These are phyloP conservation scores for Potentilla sterilis DNA, from an alignment of 306 rosid genomes.

Conservation along the genomic window DNA sequence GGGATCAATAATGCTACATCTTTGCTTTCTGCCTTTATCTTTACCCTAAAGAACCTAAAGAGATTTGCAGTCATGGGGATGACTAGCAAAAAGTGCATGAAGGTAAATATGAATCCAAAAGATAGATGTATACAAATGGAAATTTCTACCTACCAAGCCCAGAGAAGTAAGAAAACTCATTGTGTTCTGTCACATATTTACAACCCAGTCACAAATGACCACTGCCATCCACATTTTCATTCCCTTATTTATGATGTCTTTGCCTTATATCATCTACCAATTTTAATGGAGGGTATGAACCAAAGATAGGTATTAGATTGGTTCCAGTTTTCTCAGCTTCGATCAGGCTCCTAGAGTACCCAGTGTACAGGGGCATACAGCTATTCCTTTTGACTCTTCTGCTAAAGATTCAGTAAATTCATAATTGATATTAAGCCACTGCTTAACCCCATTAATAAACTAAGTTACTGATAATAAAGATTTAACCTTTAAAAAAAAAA, in stretches of 20 bases:
- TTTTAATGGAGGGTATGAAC: not conserved
- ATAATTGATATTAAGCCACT: not conserved
- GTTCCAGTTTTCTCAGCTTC: not conserved
- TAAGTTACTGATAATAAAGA: not conserved
- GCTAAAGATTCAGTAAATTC: not conserved
- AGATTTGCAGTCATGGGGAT: not conserved
- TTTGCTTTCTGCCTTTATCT: not conserved
- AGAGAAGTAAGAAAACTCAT: not conserved
- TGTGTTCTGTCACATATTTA: not conserved
- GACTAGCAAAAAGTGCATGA: not conserved
- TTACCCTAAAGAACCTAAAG: not conserved
- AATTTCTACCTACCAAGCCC: not conserved
- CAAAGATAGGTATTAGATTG: not conserved
- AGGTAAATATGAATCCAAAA: not conserved
- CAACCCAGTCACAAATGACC: not conserved
- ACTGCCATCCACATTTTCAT: not conserved
- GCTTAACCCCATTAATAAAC: not conserved
- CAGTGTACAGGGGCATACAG: not conserved
- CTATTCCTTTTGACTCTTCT: not conserved
- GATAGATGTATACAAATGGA: not conserved
- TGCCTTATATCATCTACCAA: not conserved
- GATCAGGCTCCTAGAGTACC: not conserved
- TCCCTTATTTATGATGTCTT: not conserved
- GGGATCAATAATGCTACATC: not conserved
- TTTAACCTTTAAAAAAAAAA: too few relatives aligned